Conservation (phyloP, 2,329 filamentous ascomycete species). For the Fusarium tuaranense region DNA sequence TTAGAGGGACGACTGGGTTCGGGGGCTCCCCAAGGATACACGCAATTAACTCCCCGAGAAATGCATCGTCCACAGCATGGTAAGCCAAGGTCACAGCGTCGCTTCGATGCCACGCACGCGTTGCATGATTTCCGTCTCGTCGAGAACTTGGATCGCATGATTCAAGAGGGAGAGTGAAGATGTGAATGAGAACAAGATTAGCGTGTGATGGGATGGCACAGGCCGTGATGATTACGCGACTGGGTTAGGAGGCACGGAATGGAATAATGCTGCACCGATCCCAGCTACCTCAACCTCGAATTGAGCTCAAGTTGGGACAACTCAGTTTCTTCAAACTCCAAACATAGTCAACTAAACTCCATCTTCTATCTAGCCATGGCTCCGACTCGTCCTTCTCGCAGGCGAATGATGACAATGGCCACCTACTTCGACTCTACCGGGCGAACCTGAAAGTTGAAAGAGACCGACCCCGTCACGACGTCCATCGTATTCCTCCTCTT, state of each 20-base stretch:
- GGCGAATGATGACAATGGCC: neutral
- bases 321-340: neutral
- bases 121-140: slow-evolving; percentile 21
- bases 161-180: neutral
- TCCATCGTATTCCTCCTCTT: slow-evolving; percentile 53
- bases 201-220: neutral
- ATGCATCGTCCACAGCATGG: slow-evolving; percentile 17
- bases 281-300: neutral
- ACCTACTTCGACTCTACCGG: neutral
- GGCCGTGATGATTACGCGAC: neutral
- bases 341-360: neutral
- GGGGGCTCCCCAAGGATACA: slow-evolving; percentile 11
- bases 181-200: neutral
- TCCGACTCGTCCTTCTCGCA: neutral
- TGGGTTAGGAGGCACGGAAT: neutral
- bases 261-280: neutral
- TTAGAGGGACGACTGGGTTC: neutral
- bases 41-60: neutral
- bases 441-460: slow-evolving; percentile 30
- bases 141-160: neutral
- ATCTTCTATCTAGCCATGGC: neutral
- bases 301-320: neutral
- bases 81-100: slow-evolving; percentile 20
- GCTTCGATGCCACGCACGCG: slow-evolving; percentile 15
- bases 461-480: slow-evolving; percentile 49